Evolutionary conservation across 768 basidiomycete genomes (phyloP), one percentile per base, ranked within the genome.

Genomic region (Lactifluus piperatus): DNA sequence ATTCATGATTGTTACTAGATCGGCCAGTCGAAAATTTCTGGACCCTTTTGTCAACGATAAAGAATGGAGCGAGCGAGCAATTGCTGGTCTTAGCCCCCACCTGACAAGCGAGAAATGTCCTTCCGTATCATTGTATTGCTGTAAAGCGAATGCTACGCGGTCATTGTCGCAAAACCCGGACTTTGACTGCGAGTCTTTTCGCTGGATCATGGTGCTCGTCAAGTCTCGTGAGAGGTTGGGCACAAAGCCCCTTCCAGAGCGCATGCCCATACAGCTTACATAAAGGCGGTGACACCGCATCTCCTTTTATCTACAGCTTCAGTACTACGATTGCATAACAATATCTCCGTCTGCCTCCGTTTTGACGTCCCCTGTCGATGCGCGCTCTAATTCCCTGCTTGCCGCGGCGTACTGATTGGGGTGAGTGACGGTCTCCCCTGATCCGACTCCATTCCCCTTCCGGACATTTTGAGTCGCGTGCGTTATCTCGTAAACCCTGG

Each of bases 1-100:
- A 70, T 99, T 99, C 87, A 94, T 94, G 64, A 99, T 93, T 36
- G 97, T 99, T 67, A 99, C 93, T 52, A 97, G 80, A 76, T 99
- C 97, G 64, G 97, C 97, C 27, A 98, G 82, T 54, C 94, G 91
- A 71, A 99, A 99, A 73, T 97, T 98, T 66, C 97, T 97, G 67
- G 64, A 57, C 63, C 65, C 63, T 65, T 65, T 53, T 54, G 47
- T 51, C 54, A 30, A 46, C 48, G 10, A 57, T 49, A 32, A 27
- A 30, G 32, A 14, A 48, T 36, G 34, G 48, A 37, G 16, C 26
- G 27, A 37, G 16, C 26, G 27, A 51, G 34, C 58, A 30, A 58
- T 56, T 57, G 50, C 51, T 43, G 46, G 14, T 32, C 58, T 58
- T 10, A 14, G 18, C 11, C 61, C n/a, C 43, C 69, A 94, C 95